Evolutionary conservation across 1,139 yeast genomes (phyloP), one percentile per base, ranked within the genome.

Genomic region (Meyerozyma smithsonii): DNA sequence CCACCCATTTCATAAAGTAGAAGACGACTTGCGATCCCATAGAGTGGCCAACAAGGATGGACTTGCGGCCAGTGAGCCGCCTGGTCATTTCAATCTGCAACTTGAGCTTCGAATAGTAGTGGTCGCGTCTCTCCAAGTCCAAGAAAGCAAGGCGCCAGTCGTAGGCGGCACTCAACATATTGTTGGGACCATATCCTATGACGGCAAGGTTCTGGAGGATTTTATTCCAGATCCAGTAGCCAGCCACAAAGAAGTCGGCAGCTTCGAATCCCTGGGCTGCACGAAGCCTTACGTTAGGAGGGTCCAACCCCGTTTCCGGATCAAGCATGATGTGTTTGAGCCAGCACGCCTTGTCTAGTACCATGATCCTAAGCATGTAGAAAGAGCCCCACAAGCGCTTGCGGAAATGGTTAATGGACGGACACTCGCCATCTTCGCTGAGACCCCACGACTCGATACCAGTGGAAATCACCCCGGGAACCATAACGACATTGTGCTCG

Each of bases 181-280:
- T 86, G 51, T 88, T 83, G 2, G 96, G 92, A 35, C 88, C 95
- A 60, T 92, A 92, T 0, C 97, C 97, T 46, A 94, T 77, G 1
- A 88, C 97, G 1, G 96, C 95, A 48, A 94, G 68, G 54, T 94
- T 94, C 58, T 92, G 96, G 14, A 92, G 69, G 41, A 92, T 79
- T 58, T 94, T 92, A 59, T 88, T 88, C 98, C 98, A 92, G 52
- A 92, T 87, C 98, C 98, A 92, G 62, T 92, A 92, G 0, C 98
- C 98, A 4, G 97, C 88, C 61, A 92, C 81, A 56, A 92, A 92
- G 62, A 89, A 92, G 62, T 92, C 98, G 0, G 96, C 94, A 1
- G 97, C 95, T 52, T 92, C 97, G 62, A 92, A 87, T 0, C 98
- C 98, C 57, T 87, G 96, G 0, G 96, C 94, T 0, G 98, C 95